Evolutionary conservation across 768 basidiomycete species (phyloP), one percentile per base, ranked within the genome.

Genomic region (Ramaria rubella): DNA sequence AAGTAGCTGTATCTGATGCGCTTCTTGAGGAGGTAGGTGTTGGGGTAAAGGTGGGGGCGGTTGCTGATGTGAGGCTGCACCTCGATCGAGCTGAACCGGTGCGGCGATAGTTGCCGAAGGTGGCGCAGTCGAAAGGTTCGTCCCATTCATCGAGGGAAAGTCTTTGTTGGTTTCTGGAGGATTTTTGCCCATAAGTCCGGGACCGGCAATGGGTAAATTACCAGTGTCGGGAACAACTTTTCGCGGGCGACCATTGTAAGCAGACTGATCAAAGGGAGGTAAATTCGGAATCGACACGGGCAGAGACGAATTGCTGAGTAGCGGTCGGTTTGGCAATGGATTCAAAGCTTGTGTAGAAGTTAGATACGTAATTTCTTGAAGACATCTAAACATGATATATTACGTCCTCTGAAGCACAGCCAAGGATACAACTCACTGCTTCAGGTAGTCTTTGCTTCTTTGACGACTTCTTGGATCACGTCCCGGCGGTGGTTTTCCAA

Each of bases 261-360:
- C 75, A 63, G 86, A 81, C 63, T 82, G 74, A 49, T 91, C 89
- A 63, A 87, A 90, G 9, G 83, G 77, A 48, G 86, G 83, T 15
- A 85, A 78, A 63, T 87, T 87, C 49, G 85, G 85, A 56, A 87
- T 72, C 36, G 83, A 73, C 59, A 86, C 75, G 34, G 84, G 79
- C 53, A 85, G 77, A 48, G 80, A 75, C 27, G 84, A 69, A 64
- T 82, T 88, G 63, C 79, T 82, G 57, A 85, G 70, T 21, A 92
- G 76, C 2, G 90, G 87, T 63, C 91, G 82, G 59, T 92, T 89
- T 2, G 93, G 93, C 50, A 97, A 77, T 43, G 96, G 96, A 68
- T 99, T 99, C 81, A 98, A 87, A 5, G 96, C 94, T 69, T 96
- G 90, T 1, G 93, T 86, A 0, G 95, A 97, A 1, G 96, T 99